These are phyloP conservation scores for Fomitopsis serialis DNA, from an alignment of 768 basidiomycete genomes.

Conservation along the genomic window DNA sequence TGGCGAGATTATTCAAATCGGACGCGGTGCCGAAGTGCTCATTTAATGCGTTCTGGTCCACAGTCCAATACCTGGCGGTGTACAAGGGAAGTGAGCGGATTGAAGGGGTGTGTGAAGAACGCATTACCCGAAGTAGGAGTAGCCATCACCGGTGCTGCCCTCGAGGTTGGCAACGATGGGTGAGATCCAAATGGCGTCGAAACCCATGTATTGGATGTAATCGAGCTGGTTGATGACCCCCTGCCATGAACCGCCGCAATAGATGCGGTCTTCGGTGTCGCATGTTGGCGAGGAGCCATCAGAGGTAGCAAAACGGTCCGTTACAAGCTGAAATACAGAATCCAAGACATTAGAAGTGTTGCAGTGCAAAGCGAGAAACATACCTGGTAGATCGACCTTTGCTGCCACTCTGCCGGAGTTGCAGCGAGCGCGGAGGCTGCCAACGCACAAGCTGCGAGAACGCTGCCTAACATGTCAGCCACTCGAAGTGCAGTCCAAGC, in stretches of 20 bases:
- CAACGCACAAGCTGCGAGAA: constrained; percentile 4
- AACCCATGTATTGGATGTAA: constrained; percentile 60
- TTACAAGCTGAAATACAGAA: constrained; percentile 33
- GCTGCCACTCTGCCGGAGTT: constrained; percentile 42
- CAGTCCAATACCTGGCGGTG: constrained; percentile 42
- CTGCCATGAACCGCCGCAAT: constrained; percentile 56
- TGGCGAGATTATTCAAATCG: constrained; percentile 45
- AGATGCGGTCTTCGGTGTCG: constrained; percentile 39
- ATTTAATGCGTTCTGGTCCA: constrained; percentile 43
- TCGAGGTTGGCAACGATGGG: constrained; percentile 48
- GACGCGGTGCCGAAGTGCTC: constrained; percentile 44
- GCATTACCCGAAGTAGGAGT: constrained; percentile 49
- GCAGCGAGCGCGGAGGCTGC: constrained; percentile 27
- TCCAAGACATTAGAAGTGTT: background rate
- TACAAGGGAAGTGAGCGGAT: background rate
- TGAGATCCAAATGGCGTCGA: constrained; percentile 56
- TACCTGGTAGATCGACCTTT: constrained; percentile 51
- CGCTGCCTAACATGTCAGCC: background rate
- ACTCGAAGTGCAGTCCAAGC: too few relatives aligned
- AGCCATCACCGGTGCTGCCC: constrained; percentile 42
- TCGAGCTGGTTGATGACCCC: constrained; percentile 50
- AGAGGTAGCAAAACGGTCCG: constrained; percentile 53
- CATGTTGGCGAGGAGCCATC: constrained; percentile 35
- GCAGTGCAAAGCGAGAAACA: background rate
- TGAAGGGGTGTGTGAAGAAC: background rate